Base-by-base conservation (phyloP, 257 asterid species). In the Primulina eburnea region DNA sequence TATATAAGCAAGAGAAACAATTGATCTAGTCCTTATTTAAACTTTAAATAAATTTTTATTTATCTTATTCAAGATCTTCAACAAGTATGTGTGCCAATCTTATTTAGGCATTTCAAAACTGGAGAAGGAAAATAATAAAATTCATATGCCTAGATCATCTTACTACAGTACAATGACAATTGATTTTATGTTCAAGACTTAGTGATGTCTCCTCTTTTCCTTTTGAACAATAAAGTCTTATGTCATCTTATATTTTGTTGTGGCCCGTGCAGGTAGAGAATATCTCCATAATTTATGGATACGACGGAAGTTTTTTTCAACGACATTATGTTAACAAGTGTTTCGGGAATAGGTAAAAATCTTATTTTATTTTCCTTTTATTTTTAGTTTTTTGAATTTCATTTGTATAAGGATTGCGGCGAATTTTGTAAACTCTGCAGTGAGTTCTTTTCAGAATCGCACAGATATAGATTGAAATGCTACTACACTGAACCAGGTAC, bases 381-480 rank as follows among this genome's bases (percentile, higher is more conserved):
- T 71, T 14, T 30, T 68, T 62, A 52, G 33, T 65, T 79, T 33
- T 69, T 34, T 69, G 60, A 60, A 63, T 75, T 62, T 59, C 73
- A 55, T 35, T 0, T 20, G 56, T 58, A 16, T 4, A 47, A 60
- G 21, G 30, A 18, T 73, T 35, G 2, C 12, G 30, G 43, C 29
- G 56, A 10, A 38, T 12, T 38, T 58, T 66, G 18, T 60, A 28
- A 33, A 77, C 32, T 71, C 34, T 63, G 73, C 90, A 91, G 95
- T 67, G 79, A 38, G 17, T 91, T 87, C 83, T 87, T 85, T 74
- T 79, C 97, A 18, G 81, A 79, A 73, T 82, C 86, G 61, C 97
- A 89, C 85, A 84, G 88, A 62, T 89, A 85, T 73, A 84, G 97
- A 76, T 76, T 89, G 62, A 86, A 82, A 78, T 85, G 92, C 84